phyloP scores from a whole-genome alignment of 345 rosid species.

The Microthlaspi erraticum region DNA sequence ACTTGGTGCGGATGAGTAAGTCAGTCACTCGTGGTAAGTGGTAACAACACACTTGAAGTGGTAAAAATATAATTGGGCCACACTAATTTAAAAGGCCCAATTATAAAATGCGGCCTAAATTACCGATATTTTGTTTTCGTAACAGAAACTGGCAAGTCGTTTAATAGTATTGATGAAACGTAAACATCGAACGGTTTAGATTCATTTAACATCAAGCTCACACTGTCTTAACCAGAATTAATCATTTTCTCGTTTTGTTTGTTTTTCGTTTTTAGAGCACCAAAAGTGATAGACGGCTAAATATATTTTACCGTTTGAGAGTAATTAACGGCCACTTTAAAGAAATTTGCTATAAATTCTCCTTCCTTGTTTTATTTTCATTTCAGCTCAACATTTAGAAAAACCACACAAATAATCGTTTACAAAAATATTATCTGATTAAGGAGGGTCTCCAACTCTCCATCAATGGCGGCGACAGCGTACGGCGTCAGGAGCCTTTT shows the following conservation, averaged over 20 bases:
- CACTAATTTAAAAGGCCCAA: too few relatives aligned
- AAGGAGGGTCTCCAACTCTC: slow-evolving; percentile 31
- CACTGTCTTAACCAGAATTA: slow-evolving; percentile 8
- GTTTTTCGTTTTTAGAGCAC: slow-evolving; percentile 15
- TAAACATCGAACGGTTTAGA: background rate
- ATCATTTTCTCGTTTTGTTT: background rate
- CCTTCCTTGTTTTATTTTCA: background rate
- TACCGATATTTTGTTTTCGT: background rate
- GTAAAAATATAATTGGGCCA: too few relatives aligned
- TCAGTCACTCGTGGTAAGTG: background rate
- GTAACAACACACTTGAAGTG: too few relatives aligned
- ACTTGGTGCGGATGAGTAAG: slow-evolving; percentile 22
- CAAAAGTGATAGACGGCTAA: background rate
- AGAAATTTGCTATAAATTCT: slow-evolving; percentile 11
- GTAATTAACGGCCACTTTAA: slow-evolving; percentile 18
- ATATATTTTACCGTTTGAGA: background rate
- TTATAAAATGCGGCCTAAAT: too few relatives aligned
- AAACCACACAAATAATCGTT: too few relatives aligned
- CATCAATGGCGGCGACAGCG: slow-evolving; percentile 31
- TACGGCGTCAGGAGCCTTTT: slow-evolving; percentile 17
- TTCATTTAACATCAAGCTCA: slow-evolving; percentile 1
- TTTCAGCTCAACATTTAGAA: slow-evolving; percentile 38
- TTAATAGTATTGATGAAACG: slow-evolving; percentile 5
- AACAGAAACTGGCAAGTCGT: slow-evolving; percentile 17
- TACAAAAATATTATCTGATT: too few relatives aligned